Conservation (phyloP, 305 asterid species). For the Fraxinus sp. region DNA sequence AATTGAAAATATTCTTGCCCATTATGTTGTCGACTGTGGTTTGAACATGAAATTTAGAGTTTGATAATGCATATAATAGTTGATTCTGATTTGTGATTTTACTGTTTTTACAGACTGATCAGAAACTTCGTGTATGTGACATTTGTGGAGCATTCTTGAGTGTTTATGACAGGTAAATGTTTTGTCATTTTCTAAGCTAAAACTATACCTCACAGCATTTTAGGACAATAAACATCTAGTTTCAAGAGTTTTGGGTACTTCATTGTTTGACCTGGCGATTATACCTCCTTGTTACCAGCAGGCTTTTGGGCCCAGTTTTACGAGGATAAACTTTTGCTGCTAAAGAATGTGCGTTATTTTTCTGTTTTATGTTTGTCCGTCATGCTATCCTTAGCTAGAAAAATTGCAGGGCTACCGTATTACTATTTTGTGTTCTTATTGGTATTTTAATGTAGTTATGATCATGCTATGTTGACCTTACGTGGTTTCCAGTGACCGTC, state of each 20-base stretch:
- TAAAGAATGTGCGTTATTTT: slow-evolving; percentile 93
- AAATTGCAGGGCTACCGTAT: slow-evolving; percentile 30
- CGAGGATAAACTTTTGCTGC: slow-evolving; percentile 95
- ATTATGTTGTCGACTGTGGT: not conserved
- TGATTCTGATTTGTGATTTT: slow-evolving; percentile 25
- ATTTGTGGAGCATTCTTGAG: slow-evolving; percentile 91
- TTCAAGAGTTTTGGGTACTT: slow-evolving; percentile 49
- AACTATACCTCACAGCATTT: slow-evolving; percentile 24
- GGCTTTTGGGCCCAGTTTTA: slow-evolving; percentile 98
- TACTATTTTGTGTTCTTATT: slow-evolving; percentile 9
- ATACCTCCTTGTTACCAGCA: slow-evolving; percentile 95
- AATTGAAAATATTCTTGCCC: not conserved
- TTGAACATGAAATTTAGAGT: slow-evolving; percentile 12
- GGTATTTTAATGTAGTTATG: slow-evolving; percentile 25
- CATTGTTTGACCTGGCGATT: slow-evolving; percentile 76
- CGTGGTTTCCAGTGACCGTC: slow-evolving; percentile 75
- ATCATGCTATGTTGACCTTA: slow-evolving; percentile 21
- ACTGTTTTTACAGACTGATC: slow-evolving; percentile 65
- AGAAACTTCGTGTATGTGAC: slow-evolving; percentile 92
- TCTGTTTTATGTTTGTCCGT: slow-evolving; percentile 64
- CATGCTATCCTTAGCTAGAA: slow-evolving; percentile 57
- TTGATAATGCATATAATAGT: not conserved
- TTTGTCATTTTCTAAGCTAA: slow-evolving; percentile 19
- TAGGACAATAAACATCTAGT: slow-evolving; percentile 47
- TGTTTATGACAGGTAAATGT: slow-evolving; percentile 82